Conservation (phyloP, 257 asterid species). For the Solanum raphanifolium region DNA sequence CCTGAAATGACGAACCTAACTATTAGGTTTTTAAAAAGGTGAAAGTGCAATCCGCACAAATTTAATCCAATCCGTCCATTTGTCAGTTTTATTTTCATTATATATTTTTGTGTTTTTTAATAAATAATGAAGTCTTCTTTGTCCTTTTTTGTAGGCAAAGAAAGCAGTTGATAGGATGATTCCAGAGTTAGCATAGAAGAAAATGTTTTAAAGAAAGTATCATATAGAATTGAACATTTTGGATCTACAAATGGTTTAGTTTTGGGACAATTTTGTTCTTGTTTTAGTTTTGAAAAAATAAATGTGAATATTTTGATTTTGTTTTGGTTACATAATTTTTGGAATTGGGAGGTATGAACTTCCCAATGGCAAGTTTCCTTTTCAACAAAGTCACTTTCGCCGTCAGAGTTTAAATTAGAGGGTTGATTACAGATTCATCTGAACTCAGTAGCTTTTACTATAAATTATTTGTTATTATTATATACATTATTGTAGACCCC, state of each 20-base stretch:
- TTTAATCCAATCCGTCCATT: background rate
- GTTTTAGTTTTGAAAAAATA: background rate
- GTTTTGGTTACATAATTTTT: background rate
- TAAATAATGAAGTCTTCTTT: background rate
- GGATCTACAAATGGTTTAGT: background rate
- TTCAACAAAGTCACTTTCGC: background rate
- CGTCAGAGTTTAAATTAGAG: background rate
- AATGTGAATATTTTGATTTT: background rate
- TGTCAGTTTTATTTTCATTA: background rate
- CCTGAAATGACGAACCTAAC: background rate
- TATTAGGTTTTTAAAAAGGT: background rate
- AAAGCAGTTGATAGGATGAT: conserved; percentile 42
- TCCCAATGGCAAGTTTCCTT: background rate
- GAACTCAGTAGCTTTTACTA: accelerated
- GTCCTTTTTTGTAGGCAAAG: conserved; percentile 25
- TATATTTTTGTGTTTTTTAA: background rate
- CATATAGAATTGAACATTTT: background rate
- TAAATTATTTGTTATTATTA: background rate
- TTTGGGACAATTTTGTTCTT: background rate
- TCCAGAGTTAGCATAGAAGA: background rate
- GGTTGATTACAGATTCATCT: background rate
- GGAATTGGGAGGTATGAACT: background rate
- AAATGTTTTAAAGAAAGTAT: background rate
- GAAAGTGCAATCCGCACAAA: background rate
- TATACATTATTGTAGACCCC: accelerated